Percentiles rank a stretch among this genome's conserved stretches.
phyloP scores from a whole-genome alignment of 225 moss, liverwort and hornwort species.

The Pseudisothecium myosuroides region DNA sequence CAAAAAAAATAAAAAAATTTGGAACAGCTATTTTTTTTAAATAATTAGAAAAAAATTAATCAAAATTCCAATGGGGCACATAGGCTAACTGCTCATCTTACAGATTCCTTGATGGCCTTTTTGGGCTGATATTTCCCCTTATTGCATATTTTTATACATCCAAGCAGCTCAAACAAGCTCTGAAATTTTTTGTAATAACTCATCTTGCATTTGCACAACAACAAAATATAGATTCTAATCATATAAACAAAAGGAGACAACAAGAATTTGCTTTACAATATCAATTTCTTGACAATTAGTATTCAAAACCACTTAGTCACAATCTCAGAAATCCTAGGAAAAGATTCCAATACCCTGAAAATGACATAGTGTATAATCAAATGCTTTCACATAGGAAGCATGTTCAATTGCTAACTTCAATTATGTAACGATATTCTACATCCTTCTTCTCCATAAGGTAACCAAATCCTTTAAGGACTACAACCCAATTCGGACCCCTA shows the following conservation, averaged over 20 bases:
- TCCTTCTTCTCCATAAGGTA: not conserved
- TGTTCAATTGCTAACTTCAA: fast-evolving
- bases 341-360: not conserved
- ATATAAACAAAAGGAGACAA: not conserved
- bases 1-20: no score
- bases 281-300: no score
- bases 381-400: not conserved
- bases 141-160: no score
- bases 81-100: no score
- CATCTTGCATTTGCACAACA: fast-evolving
- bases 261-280: not conserved
- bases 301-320: not conserved
- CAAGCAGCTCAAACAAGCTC: no score
- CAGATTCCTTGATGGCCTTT: no score
- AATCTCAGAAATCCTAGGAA: fast-evolving
- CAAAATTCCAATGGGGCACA: no score
- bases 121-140: no score
- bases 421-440: not conserved
- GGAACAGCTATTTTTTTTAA: no score
- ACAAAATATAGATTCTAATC: not conserved
- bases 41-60: no score
- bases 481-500: fast-evolving
- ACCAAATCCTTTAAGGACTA: not conserved
- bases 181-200: no score
- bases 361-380: not conserved